Evolutionary conservation across 2,329 filamentous ascomycete genomes (phyloP), one percentile per base, ranked within the genome.

Genomic region (Beauveria medogensis): DNA sequence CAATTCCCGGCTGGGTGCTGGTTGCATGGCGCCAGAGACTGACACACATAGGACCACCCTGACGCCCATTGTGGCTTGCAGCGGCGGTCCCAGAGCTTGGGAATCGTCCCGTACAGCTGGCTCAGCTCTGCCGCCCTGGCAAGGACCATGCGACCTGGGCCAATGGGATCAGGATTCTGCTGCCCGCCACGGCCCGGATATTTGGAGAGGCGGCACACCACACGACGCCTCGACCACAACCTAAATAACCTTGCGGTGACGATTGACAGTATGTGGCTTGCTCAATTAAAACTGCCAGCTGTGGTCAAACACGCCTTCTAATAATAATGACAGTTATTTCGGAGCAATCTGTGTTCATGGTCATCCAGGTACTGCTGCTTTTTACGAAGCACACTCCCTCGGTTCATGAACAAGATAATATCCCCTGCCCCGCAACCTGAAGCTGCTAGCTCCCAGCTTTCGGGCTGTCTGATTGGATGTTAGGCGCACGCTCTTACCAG

Each of bases 391-490:
- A 9, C 10, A 8, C 16, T 26, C 34, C 34, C 34, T 14, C 34
- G 34, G 34, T 16, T 37, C 34, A 14, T 14, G 10, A 10, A 22
- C 28, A 18, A 53, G 26, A 22, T 26, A 22, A 12, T 6, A 37
- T 12, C 12, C 10, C 28, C 18, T 20, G 54, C 54, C 53, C 41
- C 54, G 41, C 41, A 47, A 24, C 54, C n/a, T 44, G 28, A n/a
- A 47, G 41, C 54, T 37, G 43, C 26, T 40, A 41, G 51, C 34
- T 24, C 24, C n/a, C 9, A 9, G 52, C 40, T 20, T 20, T 41
- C 12, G n/a, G 22, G 26, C n/a, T 34, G 66, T 66, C 63, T 64
- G 54, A 65, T 62, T 66, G 62, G 62, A 58, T 44, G 43, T 62
- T 63, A 59, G 26, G 22, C 46, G 47, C 61, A 59, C 57, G 48